Percentiles rank a stretch among this genome's conserved stretches.
These are phyloP conservation scores for Epicoccum sorghinum DNA, from an alignment of 2,329 filamentous ascomycete genomes.

Conservation along the genomic window DNA sequence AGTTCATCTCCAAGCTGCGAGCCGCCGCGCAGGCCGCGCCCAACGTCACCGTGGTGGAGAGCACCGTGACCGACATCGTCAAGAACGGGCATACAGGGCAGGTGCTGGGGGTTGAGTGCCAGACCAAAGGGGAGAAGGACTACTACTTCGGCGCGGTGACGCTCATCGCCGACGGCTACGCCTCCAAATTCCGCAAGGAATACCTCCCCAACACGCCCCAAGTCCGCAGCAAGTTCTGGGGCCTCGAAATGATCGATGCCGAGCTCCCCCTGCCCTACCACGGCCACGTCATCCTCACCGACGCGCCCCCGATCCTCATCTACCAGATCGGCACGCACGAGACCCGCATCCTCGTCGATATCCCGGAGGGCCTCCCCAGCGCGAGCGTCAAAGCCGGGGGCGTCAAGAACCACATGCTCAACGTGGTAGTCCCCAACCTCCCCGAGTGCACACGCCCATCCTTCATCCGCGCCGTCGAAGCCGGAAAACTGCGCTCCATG, in stretches of 20 bases:
- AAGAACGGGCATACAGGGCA: conserved; percentile 71
- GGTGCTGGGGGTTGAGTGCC: conserved; percentile 81
- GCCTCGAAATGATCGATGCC: conserved; percentile 88
- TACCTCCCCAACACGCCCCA: conserved; percentile 71
- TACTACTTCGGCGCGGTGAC: conserved; percentile 87
- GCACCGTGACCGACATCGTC: conserved; percentile 79
- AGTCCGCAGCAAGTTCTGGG: conserved; percentile 88
- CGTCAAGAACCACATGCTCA: conserved; percentile 81
- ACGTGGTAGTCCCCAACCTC: conserved; percentile 78
- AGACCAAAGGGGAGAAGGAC: conserved; percentile 70
- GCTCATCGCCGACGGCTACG: conserved; percentile 89
- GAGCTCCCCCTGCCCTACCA: conserved; percentile 75
- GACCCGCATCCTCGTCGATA: conserved; percentile 87
- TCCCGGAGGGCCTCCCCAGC: conserved; percentile 76
- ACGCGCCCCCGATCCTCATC: conserved; percentile 79
- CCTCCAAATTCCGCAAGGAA: conserved; percentile 86
- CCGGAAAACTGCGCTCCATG: conserved; percentile 85
- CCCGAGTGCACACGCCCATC: conserved; percentile 74
- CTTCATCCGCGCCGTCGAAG: conserved; percentile 76
- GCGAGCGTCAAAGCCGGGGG: conserved; percentile 78
- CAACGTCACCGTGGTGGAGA: conserved; percentile 91
- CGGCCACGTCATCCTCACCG: conserved; percentile 86
- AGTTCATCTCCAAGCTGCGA: conserved; percentile 85
- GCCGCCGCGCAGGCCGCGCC: conserved; percentile 73
- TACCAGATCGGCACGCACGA: conserved; percentile 98